phyloP scores from a whole-genome alignment of 2,329 filamentous ascomycete genomes.

The Aspergillus hortae region DNA sequence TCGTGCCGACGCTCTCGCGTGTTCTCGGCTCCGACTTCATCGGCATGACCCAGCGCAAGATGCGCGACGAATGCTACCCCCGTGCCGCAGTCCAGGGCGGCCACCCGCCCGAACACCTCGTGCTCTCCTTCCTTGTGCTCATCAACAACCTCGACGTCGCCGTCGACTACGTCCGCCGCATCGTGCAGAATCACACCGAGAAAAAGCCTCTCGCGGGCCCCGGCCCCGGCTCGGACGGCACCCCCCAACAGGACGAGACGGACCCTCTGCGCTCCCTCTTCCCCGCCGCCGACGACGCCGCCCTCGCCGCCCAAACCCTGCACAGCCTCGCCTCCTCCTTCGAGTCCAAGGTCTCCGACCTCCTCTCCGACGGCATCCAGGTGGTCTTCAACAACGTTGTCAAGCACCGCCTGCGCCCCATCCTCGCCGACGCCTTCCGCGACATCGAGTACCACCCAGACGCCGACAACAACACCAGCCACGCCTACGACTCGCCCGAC shows the following conservation, averaged over 20 bases:
- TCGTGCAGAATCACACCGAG: conserved; percentile 67
- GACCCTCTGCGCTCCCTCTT: conserved; percentile 61
- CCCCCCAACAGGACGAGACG: conserved; percentile 16
- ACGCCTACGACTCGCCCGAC: conserved; percentile 42
- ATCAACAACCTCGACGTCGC: conserved; percentile 95
- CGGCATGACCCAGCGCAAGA: conserved; percentile 94
- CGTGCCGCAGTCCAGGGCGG: conserved; percentile 73
- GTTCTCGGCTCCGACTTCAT: conserved; percentile 88
- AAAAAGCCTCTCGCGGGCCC: conserved; percentile 19
- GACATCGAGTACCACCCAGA: conserved; percentile 80
- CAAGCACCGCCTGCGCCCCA: conserved; percentile 76
- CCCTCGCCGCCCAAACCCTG: conserved; percentile 65
- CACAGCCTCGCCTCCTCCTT: conserved; percentile 69
- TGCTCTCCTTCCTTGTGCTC: conserved; percentile 84
- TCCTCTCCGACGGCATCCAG: conserved; percentile 77
- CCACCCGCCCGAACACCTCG: conserved; percentile 80
- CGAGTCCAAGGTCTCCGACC: conserved; percentile 71
- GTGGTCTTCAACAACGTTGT: conserved; percentile 86
- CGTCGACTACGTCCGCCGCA: conserved; percentile 84
- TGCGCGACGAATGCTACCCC: conserved; percentile 94
- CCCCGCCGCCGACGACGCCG: conserved; percentile 73
- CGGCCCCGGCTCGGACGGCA: conserved; percentile 8
- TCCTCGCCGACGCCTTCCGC: conserved; percentile 84
- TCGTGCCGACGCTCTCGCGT: conserved; percentile 73
- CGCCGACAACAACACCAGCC: conserved; percentile 43